phyloP scores from a whole-genome alignment of 352 stramenopile species.

The Phytophthora kernoviae region DNA sequence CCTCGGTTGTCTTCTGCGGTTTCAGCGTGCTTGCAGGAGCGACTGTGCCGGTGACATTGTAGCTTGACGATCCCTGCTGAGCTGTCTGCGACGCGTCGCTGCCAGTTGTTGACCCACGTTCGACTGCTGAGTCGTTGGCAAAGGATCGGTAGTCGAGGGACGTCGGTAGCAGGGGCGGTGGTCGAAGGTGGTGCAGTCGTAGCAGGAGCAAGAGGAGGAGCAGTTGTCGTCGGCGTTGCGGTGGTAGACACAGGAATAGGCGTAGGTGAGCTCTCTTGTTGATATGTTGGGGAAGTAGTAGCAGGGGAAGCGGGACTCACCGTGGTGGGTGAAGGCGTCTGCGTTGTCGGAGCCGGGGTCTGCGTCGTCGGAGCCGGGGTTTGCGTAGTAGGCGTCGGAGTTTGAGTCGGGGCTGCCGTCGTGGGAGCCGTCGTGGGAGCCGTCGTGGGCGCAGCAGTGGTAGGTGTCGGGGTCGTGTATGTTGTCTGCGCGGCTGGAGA shows the following conservation, averaged over 20 bases:
- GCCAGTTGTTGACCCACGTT: conserved; percentile 8
- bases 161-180: conserved; percentile 5
- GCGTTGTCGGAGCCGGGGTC: conserved; percentile 19
- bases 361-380: conserved; percentile 26
- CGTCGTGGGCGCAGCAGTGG: conserved; percentile 13
- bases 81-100: conserved; percentile 7
- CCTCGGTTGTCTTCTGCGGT: conserved; percentile 14
- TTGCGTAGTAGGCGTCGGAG: conserved; percentile 11
- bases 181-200: conserved; percentile 15
- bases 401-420: conserved; percentile 9
- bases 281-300: conserved; percentile 18
- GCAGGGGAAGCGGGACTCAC: conserved; percentile 35
- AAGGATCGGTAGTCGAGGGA: conserved; percentile 7
- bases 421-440: conserved; percentile 11
- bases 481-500: conserved; percentile 14
- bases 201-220: conserved; percentile 9
- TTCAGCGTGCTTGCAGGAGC: conserved; percentile 9
- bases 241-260: conserved; percentile 27
- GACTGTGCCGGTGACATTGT: conserved; percentile 23
- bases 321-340: conserved; percentile 28
- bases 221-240: conserved; percentile 16
- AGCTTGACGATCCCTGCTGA: conserved; percentile 4
- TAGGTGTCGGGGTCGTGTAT: conserved; percentile 8
- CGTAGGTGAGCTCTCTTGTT: conserved; percentile 33
- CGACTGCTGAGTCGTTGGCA: conserved; percentile 15